phyloP scores from a whole-genome alignment of 352 stramenopile genomes.

The Blastocystis sp. region DNA sequence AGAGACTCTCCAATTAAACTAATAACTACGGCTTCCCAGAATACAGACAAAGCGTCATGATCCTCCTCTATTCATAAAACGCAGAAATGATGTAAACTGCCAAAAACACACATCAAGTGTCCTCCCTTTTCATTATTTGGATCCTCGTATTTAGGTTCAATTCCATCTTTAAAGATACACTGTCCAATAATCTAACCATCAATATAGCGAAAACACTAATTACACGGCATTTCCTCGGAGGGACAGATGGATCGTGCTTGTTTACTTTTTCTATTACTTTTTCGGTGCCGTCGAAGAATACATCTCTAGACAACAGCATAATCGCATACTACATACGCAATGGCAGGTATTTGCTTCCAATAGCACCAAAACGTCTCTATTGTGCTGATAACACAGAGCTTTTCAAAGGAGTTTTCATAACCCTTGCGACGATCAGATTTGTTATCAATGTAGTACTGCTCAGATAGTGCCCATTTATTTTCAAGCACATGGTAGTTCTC shows the following conservation, averaged over 20 bases:
- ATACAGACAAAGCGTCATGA: slow-evolving; percentile 73
- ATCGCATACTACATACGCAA: neutral
- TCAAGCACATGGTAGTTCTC: slow-evolving; percentile 69
- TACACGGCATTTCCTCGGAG: neutral
- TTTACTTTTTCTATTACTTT: neutral
- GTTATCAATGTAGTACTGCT: slow-evolving; percentile 70
- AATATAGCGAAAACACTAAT: neutral
- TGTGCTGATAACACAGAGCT: slow-evolving; percentile 76
- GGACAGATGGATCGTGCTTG: neutral
- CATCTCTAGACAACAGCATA: slow-evolving; percentile 33
- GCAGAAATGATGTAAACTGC: neutral
- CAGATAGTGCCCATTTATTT: slow-evolving; percentile 76
- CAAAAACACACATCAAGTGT: slow-evolving; percentile 64
- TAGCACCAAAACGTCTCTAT: slow-evolving; percentile 82
- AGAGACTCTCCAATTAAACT: slow-evolving; percentile 78
- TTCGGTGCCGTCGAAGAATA: slow-evolving; percentile 48
- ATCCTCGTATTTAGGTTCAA: slow-evolving; percentile 79
- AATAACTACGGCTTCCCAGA: slow-evolving; percentile 78
- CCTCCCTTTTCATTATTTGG: slow-evolving; percentile 77
- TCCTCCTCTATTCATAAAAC: slow-evolving; percentile 66
- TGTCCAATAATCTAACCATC: slow-evolving; percentile 61
- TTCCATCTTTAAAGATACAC: slow-evolving; percentile 76
- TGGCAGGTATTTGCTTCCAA: slow-evolving; percentile 77
- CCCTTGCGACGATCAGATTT: slow-evolving; percentile 71
- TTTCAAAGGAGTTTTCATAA: slow-evolving; percentile 78